These are phyloP conservation scores for Cryptosporidium parvum DNA, from an alignment of 169 alveolate species.

Conservation along the genomic window DNA sequence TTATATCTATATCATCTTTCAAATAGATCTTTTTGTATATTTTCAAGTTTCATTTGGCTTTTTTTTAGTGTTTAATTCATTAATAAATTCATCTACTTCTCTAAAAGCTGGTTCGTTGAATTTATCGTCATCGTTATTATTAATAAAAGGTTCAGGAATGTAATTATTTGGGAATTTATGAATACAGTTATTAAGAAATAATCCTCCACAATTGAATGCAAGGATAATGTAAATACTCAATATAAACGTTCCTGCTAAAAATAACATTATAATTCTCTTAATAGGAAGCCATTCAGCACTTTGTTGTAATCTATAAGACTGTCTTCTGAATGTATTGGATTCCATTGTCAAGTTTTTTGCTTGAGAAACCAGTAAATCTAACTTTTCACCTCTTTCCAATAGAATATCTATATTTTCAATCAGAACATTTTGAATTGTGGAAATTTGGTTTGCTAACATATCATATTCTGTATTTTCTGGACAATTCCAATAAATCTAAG, in stretches of 20 bases:
- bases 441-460: slow-evolving; percentile 28
- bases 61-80: neutral
- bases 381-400: slow-evolving; percentile 46
- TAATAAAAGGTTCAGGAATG: neutral
- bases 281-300: slow-evolving; percentile 6
- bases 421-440: slow-evolving; percentile 48
- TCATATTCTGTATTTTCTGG: slow-evolving; percentile 32
- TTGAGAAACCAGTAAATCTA: slow-evolving; percentile 59
- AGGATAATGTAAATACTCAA: neutral
- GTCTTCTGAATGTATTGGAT: slow-evolving; percentile 44
- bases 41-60: neutral
- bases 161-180: neutral
- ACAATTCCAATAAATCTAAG: slow-evolving; percentile 44
- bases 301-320: slow-evolving; percentile 38
- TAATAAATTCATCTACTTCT: neutral
- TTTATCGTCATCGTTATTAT: neutral
- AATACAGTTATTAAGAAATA: slow-evolving; percentile 10
- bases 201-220: slow-evolving; percentile 16
- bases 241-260: neutral
- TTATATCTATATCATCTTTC: too few species aligned
- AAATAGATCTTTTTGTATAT: neutral
- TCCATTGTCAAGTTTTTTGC: slow-evolving; percentile 25
- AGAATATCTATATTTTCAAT: slow-evolving; percentile 59
- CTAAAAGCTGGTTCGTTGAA: too few species aligned
- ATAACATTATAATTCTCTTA: neutral